Evolutionary conservation across 2,329 filamentous ascomycete species (phyloP).

Genomic region (Botrytis galanthina): DNA sequence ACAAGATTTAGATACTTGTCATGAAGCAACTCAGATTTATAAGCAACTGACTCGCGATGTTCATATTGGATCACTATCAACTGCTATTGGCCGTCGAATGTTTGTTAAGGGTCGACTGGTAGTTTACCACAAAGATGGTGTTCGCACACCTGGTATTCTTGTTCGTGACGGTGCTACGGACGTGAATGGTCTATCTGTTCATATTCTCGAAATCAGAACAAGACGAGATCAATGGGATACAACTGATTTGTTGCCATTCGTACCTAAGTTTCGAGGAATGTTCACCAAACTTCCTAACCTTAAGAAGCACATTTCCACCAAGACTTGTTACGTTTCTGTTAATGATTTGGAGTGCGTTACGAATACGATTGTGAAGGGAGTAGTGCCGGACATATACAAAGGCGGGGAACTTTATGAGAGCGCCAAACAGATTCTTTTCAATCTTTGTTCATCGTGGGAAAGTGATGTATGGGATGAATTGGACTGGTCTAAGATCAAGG

Average conservation of each 20-base stretch:
- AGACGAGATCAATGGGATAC: constrained; percentile 68
- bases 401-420: constrained; percentile 48
- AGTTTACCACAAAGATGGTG: constrained; percentile 80
- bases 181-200: constrained; percentile 64
- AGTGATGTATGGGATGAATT: constrained; percentile 78
- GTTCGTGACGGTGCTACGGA: constrained; percentile 70
- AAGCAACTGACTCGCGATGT: constrained; percentile 77
- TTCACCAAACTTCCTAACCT: constrained; percentile 66
- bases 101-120: constrained; percentile 74
- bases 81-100: constrained; percentile 78
- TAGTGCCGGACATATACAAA: constrained; percentile 58
- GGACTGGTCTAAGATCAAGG: constrained; percentile 78
- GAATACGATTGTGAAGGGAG: constrained; percentile 58
- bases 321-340: constrained; percentile 68
- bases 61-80: constrained; percentile 71
- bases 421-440: constrained; percentile 67
- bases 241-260: constrained; percentile 83
- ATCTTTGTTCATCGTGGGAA: constrained; percentile 71
- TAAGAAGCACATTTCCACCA: constrained; percentile 65
- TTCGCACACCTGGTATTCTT: constrained; percentile 78
- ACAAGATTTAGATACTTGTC: constrained; percentile 73
- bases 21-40: constrained; percentile 77
- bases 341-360: constrained; percentile 84
- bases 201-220: constrained; percentile 74
- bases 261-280: constrained; percentile 65